phyloP scores from a whole-genome alignment of 2,329 filamentous ascomycete species.

The Huntiella decipiens region DNA sequence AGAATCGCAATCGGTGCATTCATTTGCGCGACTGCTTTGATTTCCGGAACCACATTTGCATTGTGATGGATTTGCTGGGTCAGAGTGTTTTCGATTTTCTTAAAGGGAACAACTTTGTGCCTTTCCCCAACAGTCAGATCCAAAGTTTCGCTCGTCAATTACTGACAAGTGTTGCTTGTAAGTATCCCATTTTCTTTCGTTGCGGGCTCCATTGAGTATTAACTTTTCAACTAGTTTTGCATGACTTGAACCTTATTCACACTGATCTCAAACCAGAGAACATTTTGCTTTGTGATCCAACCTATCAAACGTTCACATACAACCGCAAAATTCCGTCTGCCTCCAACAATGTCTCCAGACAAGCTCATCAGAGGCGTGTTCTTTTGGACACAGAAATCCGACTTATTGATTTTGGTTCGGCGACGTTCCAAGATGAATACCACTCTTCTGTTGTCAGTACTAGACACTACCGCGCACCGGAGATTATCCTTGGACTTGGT shows the following conservation, averaged over 20 bases:
- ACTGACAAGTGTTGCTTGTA: constrained; percentile 95
- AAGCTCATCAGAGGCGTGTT: constrained; percentile 44
- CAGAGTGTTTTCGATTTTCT: constrained; percentile 98
- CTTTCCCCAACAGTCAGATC: constrained; percentile 96
- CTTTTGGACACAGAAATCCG: constrained; percentile 50
- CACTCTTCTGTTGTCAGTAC: constrained; percentile 55
- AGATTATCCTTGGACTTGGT: constrained; percentile 50
- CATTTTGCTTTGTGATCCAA: constrained; percentile 45
- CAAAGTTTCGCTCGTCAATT: constrained; percentile 91
- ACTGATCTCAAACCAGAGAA: constrained; percentile 60
- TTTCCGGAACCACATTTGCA: constrained; percentile 90
- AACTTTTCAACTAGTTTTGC: constrained; percentile 46
- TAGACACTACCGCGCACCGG: constrained; percentile 49
- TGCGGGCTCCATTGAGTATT: neutral
- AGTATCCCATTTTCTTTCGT: constrained; percentile 21
- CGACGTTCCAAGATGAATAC: constrained; percentile 55
- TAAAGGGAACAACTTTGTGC: constrained; percentile 86
- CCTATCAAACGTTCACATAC: constrained; percentile 53
- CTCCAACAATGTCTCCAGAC: constrained; percentile 37
- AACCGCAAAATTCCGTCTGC: constrained; percentile 52
- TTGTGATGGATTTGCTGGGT: constrained; percentile 57
- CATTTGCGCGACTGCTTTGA: constrained; percentile 95
- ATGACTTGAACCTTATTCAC: constrained; percentile 93
- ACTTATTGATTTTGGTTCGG: constrained; percentile 53
- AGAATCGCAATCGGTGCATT: constrained; percentile 91